phyloP scores from a whole-genome alignment of 2,329 filamentous ascomycete genomes.

The Samsoniella hepiali region DNA sequence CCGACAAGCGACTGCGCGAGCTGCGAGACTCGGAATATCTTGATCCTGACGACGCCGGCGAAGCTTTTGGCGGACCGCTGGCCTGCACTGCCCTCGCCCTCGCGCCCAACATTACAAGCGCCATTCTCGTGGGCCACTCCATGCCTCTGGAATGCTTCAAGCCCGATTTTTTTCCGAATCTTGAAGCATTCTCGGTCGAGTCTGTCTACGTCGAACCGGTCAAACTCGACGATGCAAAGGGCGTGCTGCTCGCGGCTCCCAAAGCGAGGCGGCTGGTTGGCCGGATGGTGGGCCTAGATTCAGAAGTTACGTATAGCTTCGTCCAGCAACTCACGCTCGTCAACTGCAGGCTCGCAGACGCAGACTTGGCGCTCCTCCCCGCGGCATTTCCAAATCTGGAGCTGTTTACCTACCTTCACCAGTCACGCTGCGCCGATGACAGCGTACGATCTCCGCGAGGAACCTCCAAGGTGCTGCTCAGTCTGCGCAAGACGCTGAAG shows the following conservation, averaged over 20 bases:
- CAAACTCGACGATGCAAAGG: neutral
- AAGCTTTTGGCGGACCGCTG: neutral
- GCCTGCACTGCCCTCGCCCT: neutral
- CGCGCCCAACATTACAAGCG: slow-evolving; percentile 10
- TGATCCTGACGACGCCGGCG: neutral
- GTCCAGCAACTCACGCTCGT: neutral
- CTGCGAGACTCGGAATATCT: neutral
- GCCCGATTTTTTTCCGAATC: neutral
- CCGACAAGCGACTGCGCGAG: neutral
- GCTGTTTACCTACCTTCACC: neutral
- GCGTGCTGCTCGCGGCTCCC: neutral
- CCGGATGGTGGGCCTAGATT: no score
- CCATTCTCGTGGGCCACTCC: neutral
- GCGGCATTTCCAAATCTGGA: neutral
- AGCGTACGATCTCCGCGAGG: neutral
- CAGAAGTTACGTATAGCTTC: neutral
- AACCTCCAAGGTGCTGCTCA: neutral
- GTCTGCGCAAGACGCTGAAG: slow-evolving; percentile 1
- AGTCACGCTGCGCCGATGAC: neutral
- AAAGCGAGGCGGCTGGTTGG: neutral
- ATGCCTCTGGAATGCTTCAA: neutral
- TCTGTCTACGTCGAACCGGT: neutral
- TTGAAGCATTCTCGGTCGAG: neutral
- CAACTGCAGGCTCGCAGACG: neutral
- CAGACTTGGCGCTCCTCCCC: neutral